Evolutionary conservation across 2,329 filamentous ascomycete genomes (phyloP).

Genomic region (Domatiomyces catenatus): DNA sequence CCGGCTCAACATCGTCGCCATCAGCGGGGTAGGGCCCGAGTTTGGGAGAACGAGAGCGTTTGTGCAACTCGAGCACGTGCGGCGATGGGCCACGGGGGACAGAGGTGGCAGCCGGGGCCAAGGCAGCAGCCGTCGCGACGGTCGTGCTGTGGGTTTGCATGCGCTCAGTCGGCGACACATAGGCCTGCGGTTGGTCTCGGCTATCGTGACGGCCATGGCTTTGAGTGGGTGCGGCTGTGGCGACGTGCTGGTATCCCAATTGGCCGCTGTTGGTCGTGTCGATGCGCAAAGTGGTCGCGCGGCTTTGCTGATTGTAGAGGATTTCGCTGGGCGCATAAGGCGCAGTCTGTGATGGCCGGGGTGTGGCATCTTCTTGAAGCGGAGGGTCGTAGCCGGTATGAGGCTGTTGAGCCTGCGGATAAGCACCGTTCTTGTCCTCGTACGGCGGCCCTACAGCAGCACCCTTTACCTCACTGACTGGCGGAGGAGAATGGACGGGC

Average conservation of each 20-base stretch:
- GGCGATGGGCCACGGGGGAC: conserved; percentile 1
- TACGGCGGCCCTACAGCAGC: neutral
- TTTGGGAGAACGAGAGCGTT: conserved; percentile 25
- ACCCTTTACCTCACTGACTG: neutral
- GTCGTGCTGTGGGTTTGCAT: neutral
- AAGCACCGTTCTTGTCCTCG: neutral
- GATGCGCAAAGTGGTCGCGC: conserved; percentile 11
- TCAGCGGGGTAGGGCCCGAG: conserved; percentile 18
- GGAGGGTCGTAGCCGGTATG: neutral
- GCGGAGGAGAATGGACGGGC: conserved; percentile 1
- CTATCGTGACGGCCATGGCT: conserved; percentile 1
- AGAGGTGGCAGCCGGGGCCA: neutral
- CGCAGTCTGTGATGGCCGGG: neutral
- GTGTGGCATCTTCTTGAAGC: neutral
- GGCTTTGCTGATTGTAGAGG: conserved; percentile 1
- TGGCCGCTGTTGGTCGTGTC: conserved; percentile 5
- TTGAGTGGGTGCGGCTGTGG: conserved; percentile 8
- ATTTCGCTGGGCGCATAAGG: neutral
- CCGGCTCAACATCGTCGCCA: conserved; percentile 6
- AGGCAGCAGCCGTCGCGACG: neutral
- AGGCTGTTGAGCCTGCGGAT: neutral
- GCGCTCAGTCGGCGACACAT: neutral
- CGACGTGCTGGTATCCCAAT: neutral
- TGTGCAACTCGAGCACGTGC: conserved; percentile 22
- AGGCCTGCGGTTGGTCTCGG: conserved; percentile 1